Evolutionary conservation across 441 rosid genomes (phyloP).

Genomic region (Arabidopsis hybrid): DNA sequence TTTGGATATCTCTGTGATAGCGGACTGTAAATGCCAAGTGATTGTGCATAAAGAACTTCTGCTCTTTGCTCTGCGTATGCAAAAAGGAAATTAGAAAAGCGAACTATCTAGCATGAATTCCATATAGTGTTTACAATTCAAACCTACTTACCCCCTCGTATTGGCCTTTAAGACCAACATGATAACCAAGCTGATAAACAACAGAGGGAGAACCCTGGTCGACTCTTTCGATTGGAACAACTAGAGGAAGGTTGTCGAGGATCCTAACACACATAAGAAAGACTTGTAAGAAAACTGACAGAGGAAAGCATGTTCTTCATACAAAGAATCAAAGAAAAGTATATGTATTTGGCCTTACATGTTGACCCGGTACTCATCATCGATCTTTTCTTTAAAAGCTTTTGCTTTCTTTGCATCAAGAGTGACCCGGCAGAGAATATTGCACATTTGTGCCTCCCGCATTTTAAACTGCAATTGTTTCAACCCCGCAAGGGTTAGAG

Average conservation of each 20-base stretch:
- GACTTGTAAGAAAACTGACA: slow-evolving; percentile 18
- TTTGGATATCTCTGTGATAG: slow-evolving; percentile 63
- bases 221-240: slow-evolving; percentile 63
- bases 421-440: slow-evolving; percentile 52
- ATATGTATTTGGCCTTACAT: slow-evolving; percentile 52
- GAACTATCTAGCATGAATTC: slow-evolving; percentile 4
- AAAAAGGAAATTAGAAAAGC: slow-evolving; percentile 30
- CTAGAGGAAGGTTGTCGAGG: slow-evolving; percentile 79
- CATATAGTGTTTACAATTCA: slow-evolving; percentile 2
- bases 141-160: slow-evolving; percentile 63
- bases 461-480: slow-evolving; percentile 63
- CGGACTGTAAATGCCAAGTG: slow-evolving; percentile 73
- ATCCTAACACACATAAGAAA: slow-evolving; percentile 59
- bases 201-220: slow-evolving; percentile 63
- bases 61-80: slow-evolving; percentile 64
- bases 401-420: slow-evolving; percentile 64
- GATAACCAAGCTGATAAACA: slow-evolving; percentile 76
- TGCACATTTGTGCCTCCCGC: slow-evolving; percentile 75
- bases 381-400: slow-evolving; percentile 72
- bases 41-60: slow-evolving; percentile 69
- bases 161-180: slow-evolving; percentile 79
- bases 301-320: slow-evolving; percentile 11
- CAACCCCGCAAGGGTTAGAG: slow-evolving; percentile 31
- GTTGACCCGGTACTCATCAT: slow-evolving; percentile 76
- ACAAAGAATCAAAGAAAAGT: slow-evolving; percentile 6